Percentiles rank a stretch among this genome's conserved stretches.
Evolutionary conservation across 768 basidiomycete genomes (phyloP).

Genomic region (Tulasnella sp.): DNA sequence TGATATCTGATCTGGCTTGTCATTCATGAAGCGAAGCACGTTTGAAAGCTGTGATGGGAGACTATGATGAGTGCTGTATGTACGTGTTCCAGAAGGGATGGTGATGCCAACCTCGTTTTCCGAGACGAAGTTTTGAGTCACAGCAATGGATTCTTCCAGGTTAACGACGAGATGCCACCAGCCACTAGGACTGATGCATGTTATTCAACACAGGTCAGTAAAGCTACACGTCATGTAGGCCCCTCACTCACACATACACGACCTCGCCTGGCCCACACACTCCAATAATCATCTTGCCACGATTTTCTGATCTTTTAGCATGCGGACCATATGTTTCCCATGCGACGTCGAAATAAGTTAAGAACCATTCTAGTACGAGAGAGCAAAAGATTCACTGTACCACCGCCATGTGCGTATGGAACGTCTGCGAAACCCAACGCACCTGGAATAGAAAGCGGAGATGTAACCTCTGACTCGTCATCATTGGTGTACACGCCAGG

Average conservation of each 20-base stretch:
- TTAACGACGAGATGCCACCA: slow-evolving; percentile 27
- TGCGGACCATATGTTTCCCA: slow-evolving; percentile 19
- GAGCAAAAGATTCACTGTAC: background rate
- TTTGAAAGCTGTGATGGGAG: slow-evolving; percentile 16
- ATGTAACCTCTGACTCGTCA: slow-evolving; percentile 20
- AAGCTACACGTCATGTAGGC: background rate
- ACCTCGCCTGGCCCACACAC: slow-evolving; percentile 23
- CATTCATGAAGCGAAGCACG: slow-evolving; percentile 22
- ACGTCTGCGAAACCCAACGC: background rate
- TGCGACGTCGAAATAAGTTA: slow-evolving; percentile 20
- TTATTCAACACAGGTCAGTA: background rate
- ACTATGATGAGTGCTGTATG: background rate
- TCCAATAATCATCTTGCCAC: slow-evolving; percentile 23
- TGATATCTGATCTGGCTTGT: slow-evolving; percentile 22
- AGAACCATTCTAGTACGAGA: slow-evolving; percentile 21
- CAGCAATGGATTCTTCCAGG: slow-evolving; percentile 22
- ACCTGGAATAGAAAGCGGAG: slow-evolving; percentile 18
- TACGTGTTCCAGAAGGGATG: background rate
- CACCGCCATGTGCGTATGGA: too few species aligned
- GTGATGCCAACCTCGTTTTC: slow-evolving; percentile 10
- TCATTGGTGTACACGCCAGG: slow-evolving; percentile 23
- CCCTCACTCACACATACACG: slow-evolving; percentile 20
- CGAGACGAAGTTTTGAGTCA: slow-evolving; percentile 26
- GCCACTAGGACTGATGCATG: slow-evolving; percentile 19
- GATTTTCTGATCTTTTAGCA: slow-evolving; percentile 18